phyloP scores from a whole-genome alignment of 148 eudicot genomes.

The Drosera capensis region DNA sequence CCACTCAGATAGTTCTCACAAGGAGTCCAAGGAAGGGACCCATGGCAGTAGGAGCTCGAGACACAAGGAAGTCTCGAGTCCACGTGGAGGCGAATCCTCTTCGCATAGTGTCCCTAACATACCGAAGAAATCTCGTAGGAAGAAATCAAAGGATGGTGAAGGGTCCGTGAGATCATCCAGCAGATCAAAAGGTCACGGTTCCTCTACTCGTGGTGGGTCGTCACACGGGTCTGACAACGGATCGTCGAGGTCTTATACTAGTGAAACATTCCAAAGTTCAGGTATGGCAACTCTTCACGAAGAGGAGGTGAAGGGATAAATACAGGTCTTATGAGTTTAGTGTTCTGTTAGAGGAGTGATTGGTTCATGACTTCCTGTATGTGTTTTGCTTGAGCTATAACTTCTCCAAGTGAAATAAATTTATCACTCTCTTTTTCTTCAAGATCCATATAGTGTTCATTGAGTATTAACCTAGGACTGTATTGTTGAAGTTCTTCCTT shows the following conservation, averaged over 20 bases:
- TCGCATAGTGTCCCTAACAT: constrained; percentile 24
- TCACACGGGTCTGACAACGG: constrained; percentile 20
- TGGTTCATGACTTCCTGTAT: too few species aligned
- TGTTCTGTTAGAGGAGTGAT: too few species aligned
- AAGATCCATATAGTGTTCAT: too few species aligned
- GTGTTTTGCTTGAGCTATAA: too few species aligned
- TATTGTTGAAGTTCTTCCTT: too few species aligned
- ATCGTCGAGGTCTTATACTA: constrained; percentile 8
- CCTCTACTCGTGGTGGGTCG: constrained; percentile 2
- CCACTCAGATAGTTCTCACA: constrained; percentile 16
- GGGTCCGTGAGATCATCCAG: constrained; percentile 13
- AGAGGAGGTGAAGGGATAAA: constrained; percentile 16
- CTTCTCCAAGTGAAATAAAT: too few species aligned
- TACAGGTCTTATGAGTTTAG: neutral
- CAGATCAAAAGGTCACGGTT: neutral
- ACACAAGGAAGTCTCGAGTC: constrained; percentile 1
- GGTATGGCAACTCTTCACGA: constrained; percentile 11
- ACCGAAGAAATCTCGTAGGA: constrained; percentile 47
- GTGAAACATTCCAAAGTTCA: constrained; percentile 4
- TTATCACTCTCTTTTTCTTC: too few species aligned
- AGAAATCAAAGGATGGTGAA: constrained; percentile 41
- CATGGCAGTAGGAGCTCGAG: constrained; percentile 4
- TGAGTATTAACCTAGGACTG: too few species aligned
- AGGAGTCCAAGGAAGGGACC: constrained; percentile 13
- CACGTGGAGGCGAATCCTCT: constrained; percentile 1